Conservation (phyloP, 495 filamentous ascomycete genomes). For the Podospora tetraspora region DNA sequence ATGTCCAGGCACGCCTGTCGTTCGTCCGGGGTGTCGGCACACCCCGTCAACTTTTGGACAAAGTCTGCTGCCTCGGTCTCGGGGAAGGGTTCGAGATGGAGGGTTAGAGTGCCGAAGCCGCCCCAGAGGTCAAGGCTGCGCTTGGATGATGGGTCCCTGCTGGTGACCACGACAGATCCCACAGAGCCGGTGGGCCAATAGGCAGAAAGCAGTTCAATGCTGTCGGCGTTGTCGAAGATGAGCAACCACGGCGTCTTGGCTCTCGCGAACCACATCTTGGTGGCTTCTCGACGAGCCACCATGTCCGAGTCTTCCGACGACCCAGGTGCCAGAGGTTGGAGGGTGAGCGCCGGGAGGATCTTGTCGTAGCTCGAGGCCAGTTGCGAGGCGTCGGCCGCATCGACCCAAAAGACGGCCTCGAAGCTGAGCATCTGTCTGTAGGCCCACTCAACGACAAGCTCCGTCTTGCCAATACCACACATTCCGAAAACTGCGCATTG, state of each 20-base stretch:
- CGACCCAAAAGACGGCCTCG: not conserved
- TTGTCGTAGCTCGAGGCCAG: not conserved
- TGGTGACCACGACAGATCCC: not conserved
- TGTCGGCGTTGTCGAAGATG: conserved; percentile 3
- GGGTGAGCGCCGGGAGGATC: not conserved
- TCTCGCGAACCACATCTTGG: no score
- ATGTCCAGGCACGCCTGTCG: no score
- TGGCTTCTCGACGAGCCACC: no score
- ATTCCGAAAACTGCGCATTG: not conserved
- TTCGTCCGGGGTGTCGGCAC: no score
- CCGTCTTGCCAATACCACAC: not conserved
- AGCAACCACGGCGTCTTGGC: not conserved
- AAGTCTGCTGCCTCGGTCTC: no score
- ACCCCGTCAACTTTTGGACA: no score
- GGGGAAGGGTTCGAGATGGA: no score
- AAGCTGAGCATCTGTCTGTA: not conserved
- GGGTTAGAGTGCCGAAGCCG: no score
- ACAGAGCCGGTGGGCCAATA: not conserved
- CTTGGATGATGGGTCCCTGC: not conserved
- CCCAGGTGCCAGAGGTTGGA: no score
- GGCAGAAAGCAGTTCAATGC: not conserved
- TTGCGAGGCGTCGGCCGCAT: not conserved
- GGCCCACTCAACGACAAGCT: not conserved
- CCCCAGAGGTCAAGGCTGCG: no score
- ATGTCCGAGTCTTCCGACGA: no score